phyloP scores from a whole-genome alignment of 2,329 filamentous ascomycete genomes.

The Hypoxylon sp. region DNA sequence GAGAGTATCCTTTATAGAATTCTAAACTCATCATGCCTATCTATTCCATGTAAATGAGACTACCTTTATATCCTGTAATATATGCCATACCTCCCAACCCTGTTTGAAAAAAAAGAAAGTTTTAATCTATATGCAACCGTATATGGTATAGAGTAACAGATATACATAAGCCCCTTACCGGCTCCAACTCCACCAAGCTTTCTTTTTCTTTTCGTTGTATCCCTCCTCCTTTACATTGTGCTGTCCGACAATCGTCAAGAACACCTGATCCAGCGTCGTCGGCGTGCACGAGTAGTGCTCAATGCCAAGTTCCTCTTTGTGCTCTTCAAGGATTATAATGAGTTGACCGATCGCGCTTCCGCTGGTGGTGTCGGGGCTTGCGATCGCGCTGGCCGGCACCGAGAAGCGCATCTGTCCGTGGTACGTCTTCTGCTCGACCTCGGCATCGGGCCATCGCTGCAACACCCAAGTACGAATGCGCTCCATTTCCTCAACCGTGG shows the following conservation, averaged over 20 bases:
- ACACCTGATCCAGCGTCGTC: conserved; percentile 90
- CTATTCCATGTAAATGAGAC: conserved; percentile 12
- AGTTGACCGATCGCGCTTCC: conserved; percentile 70
- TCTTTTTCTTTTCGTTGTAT: conserved; percentile 43
- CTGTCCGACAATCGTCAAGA: conserved; percentile 82
- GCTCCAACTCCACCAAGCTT: conserved; percentile 38
- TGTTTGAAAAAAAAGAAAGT: too few species aligned
- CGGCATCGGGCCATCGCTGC: conserved; percentile 67
- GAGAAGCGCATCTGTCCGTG: conserved; percentile 91
- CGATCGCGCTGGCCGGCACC: conserved; percentile 63
- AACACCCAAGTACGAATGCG: conserved; percentile 72
- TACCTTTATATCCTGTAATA: not conserved
- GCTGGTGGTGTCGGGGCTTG: conserved; percentile 29
- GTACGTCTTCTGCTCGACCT: conserved; percentile 76
- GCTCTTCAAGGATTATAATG: conserved; percentile 76
- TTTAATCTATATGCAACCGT: not conserved
- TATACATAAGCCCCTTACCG: not conserved
- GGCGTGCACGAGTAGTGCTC: conserved; percentile 88
- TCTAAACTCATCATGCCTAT: too few species aligned
- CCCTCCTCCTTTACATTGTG: conserved; percentile 81
- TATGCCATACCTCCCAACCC: too few species aligned
- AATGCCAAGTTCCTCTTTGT: conserved; percentile 73
- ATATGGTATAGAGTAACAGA: too few species aligned
- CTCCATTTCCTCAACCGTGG: conserved; percentile 72
- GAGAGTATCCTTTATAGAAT: too few species aligned